phyloP scores from a whole-genome alignment of 257 asterid species.

The Solanum pinnatisectum region DNA sequence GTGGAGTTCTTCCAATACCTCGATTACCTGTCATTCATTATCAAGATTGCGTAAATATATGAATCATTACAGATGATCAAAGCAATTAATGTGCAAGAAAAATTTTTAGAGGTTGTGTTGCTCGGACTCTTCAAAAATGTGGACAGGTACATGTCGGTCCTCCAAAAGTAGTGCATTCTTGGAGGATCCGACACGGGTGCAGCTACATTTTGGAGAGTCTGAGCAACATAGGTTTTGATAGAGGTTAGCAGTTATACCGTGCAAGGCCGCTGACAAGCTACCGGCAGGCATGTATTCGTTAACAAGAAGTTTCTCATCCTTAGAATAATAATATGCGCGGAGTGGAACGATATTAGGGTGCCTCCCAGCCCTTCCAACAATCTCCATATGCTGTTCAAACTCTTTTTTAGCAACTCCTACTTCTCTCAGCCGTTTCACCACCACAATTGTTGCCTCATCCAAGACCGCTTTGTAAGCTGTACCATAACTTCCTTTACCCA shows the following conservation, averaged over 20 bases:
- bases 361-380: conserved; percentile 34
- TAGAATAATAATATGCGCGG: conserved; percentile 81
- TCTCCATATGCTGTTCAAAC: conserved; percentile 86
- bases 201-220: not conserved
- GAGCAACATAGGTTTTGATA: not conserved
- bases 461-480: conserved; percentile 80
- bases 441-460: conserved; percentile 72
- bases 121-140: not conserved
- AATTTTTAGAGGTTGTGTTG: not conserved
- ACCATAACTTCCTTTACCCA: conserved; percentile 86
- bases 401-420: conserved; percentile 65
- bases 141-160: not conserved
- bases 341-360: conserved; percentile 59
- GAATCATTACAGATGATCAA: not conserved
- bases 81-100: not conserved
- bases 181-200: not conserved
- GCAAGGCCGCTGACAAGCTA: conserved; percentile 77
- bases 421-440: conserved; percentile 78
- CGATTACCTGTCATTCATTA: conserved; percentile 32
- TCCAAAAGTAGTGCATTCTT: too few species aligned
- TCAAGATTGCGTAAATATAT: not conserved
- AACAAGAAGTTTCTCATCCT: conserved; percentile 92
- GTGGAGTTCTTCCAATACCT: conserved; percentile 31
- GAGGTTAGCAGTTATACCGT: conserved; percentile 32
- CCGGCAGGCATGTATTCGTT: conserved; percentile 68